A percentile compares a stretch with the other conserved stretches of the same genome.
Evolutionary conservation across 1,284 basidiomycete species (phyloP).

Genomic region (Inonotus hispidus): DNA sequence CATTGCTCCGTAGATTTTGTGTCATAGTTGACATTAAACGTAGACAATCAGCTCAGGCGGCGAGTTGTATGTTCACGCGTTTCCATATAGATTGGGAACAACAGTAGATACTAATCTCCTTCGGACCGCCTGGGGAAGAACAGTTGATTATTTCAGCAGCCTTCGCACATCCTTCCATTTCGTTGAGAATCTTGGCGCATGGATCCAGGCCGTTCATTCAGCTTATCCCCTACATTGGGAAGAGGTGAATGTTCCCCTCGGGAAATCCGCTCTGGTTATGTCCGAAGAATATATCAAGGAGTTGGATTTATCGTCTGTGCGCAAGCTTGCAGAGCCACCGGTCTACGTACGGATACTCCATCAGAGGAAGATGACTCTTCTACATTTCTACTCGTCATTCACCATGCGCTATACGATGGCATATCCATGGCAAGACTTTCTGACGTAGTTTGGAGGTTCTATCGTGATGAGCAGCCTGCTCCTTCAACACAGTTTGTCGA

Average conservation of each 20-base stretch:
- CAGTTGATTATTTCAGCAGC: constrained; percentile 32
- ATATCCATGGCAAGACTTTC: constrained; percentile 36
- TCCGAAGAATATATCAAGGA: constrained; percentile 22
- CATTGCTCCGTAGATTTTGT: background rate
- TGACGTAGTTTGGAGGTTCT: constrained; percentile 31
- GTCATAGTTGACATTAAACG: background rate
- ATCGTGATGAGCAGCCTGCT: constrained; percentile 24
- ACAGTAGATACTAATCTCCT: constrained; percentile 29
- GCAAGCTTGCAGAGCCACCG: constrained; percentile 30
- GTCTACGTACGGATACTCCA: constrained; percentile 32
- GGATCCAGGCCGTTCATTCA: constrained; percentile 42
- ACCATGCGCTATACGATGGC: constrained; percentile 50
- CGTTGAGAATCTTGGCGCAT: constrained; percentile 31
- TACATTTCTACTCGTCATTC: constrained; percentile 39
- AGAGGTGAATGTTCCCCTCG: constrained; percentile 19
- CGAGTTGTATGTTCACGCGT: constrained; percentile 41
- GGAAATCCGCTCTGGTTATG: constrained; percentile 17
- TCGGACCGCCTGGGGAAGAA: constrained; percentile 33
- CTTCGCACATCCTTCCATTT: constrained; percentile 47
- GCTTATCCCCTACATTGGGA: constrained; percentile 32
- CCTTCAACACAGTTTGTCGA: constrained; percentile 32
- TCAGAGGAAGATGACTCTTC: constrained; percentile 6
- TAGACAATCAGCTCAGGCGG: constrained; percentile 44
- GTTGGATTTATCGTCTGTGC: constrained; percentile 24
- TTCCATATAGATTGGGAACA: constrained; percentile 34